Evolutionary conservation across 805 yeast genomes (phyloP), one percentile per base, ranked within the genome.

Genomic region (Metschnikowia vanudenii): DNA sequence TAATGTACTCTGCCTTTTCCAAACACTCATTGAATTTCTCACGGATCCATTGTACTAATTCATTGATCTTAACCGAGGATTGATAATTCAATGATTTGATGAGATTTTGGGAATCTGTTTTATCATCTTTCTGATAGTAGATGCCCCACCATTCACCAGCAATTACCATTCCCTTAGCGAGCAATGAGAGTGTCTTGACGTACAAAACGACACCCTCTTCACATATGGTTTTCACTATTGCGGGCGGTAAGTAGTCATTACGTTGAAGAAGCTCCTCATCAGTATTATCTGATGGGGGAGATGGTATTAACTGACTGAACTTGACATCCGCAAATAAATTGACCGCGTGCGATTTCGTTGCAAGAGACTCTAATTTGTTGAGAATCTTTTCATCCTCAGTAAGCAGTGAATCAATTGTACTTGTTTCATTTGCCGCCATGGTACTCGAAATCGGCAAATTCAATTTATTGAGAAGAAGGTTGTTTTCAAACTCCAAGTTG

Each of bases 121-220:
- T 39, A 34, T 49, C 50, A 33, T 47, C 47, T 22, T 48, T 35
- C 20, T 55, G 60, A 41, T 52, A 51, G 26, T 68, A 71, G 31
- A 65, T 67, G 50, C 79, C 76, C 98, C 98, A 94, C 97, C 98
- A 94, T 12, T 76, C 83, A 36, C 91, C 81, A 1, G 97, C 96
- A 34, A 82, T 64, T 41, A 81, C 76, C 95, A 92, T 91, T 0
- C 96, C 96, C 50, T 77, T 81, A 0, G 96, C 92, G 42, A 92
- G 73, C 13, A 91, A 68, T 1, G 96, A 82, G 38, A 94, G 73
- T 0, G 95, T 80, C 65, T 91, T 92, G 52, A 90, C 85, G 65
- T 90, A 92, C 46, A 92, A 69, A 1, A 84, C 84, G 17, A 90
- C 81, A 2, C 97, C 95, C 62, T 94, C 98, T 55, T 86, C 90